phyloP scores from a whole-genome alignment of 2,329 filamentous ascomycete species.

The Penicillium paneum region DNA sequence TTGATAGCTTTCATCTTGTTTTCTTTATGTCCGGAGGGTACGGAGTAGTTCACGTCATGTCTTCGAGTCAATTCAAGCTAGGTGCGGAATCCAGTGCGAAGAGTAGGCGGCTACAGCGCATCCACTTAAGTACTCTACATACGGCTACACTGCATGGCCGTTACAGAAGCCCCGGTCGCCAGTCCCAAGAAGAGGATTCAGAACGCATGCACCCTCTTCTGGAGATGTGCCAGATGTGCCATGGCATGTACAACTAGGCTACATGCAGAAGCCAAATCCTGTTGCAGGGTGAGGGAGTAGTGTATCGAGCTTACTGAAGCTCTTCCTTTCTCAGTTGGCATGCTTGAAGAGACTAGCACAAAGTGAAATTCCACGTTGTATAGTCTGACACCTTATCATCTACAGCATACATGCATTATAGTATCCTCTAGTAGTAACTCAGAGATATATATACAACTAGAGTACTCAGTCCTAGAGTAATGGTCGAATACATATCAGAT shows the following conservation, averaged over 20 bases:
- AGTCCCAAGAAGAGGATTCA: background rate
- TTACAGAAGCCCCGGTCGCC: slow-evolving; percentile 9
- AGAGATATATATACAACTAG: background rate
- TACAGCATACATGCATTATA: background rate
- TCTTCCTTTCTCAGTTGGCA: slow-evolving; percentile 4
- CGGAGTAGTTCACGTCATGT: background rate
- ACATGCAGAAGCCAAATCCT: slow-evolving; percentile 4
- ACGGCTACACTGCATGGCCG: slow-evolving; percentile 23
- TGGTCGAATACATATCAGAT: background rate
- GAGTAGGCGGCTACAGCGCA: slow-evolving; percentile 25
- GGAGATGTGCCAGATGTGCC: background rate
- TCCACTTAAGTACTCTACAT: slow-evolving; percentile 18
- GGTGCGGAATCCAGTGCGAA: background rate
- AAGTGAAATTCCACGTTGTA: background rate
- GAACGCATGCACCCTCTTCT: background rate
- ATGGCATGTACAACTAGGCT: background rate
- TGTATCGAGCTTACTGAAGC: background rate
- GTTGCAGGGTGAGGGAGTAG: too few relatives aligned
- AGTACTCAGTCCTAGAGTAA: background rate
- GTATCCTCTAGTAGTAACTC: background rate
- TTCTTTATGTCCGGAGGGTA: background rate
- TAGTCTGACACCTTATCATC: background rate
- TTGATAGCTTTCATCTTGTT: background rate
- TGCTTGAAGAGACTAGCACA: slow-evolving; percentile 14
- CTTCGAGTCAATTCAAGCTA: background rate